phyloP scores from a whole-genome alignment of 139 green algal genomes.

The Chlamydomonas asymmetrica region DNA sequence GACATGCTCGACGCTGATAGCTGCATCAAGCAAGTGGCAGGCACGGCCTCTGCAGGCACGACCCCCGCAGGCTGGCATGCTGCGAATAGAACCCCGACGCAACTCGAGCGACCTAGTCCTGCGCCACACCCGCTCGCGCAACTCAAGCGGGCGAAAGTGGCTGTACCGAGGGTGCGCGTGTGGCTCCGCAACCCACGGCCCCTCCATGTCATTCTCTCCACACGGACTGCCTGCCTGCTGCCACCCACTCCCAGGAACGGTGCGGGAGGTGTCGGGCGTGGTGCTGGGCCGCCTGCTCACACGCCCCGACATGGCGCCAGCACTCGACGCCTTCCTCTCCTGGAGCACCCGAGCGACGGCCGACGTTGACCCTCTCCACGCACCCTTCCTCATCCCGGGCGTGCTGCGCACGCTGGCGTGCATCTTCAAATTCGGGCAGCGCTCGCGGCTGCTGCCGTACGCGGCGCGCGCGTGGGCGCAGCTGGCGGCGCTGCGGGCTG shows the following conservation, averaged over 20 bases:
- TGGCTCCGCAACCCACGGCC: too few relatives aligned
- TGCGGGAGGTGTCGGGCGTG: slow-evolving; percentile 82
- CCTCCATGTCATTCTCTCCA: background rate
- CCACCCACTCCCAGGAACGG: slow-evolving; percentile 44
- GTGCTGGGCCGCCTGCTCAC: slow-evolving; percentile 87
- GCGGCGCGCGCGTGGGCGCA: slow-evolving; percentile 46
- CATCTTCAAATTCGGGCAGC: slow-evolving; percentile 75
- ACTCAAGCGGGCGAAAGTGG: too few relatives aligned
- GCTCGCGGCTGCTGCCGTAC: slow-evolving; percentile 48
- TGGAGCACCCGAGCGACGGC: slow-evolving; percentile 59
- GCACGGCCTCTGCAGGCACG: too few relatives aligned
- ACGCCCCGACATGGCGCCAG: slow-evolving; percentile 76
- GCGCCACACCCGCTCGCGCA: too few relatives aligned
- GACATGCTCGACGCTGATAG: too few relatives aligned
- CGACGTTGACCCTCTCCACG: slow-evolving; percentile 15
- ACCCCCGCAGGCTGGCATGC: too few relatives aligned
- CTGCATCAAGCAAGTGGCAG: too few relatives aligned
- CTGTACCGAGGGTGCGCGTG: too few relatives aligned
- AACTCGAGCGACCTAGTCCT: too few relatives aligned
- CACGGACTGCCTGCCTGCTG: background rate
- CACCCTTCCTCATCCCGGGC: slow-evolving; percentile 67
- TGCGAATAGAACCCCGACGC: too few relatives aligned
- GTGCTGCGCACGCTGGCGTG: slow-evolving; percentile 44
- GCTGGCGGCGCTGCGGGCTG: slow-evolving; percentile 38
- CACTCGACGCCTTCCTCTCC: slow-evolving; percentile 71